A percentile compares a stretch with the other conserved stretches of the same genome.
Conservation (phyloP, 441 rosid species). For the Gossypium schwendimanii region DNA sequence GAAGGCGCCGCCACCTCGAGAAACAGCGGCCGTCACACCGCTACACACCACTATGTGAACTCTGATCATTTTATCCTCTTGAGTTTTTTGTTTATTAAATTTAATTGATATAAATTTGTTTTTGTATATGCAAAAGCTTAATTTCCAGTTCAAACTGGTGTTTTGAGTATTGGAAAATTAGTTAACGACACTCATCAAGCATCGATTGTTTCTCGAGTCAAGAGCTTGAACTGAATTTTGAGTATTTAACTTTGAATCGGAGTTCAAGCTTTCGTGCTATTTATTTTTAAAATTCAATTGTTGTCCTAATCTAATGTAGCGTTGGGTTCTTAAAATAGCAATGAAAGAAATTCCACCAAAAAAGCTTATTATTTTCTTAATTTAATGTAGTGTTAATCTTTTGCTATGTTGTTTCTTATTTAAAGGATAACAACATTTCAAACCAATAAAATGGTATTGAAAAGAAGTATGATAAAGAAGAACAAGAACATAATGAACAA, state of each 20-base stretch:
- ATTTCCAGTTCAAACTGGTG: neutral
- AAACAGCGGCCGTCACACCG: too few relatives aligned
- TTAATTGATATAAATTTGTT: too few relatives aligned
- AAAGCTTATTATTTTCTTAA: neutral
- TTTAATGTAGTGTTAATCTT: neutral
- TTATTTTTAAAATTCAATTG: too few relatives aligned
- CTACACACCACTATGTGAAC: too few relatives aligned
- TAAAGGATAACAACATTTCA: neutral
- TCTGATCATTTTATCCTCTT: too few relatives aligned
- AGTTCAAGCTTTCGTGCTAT: neutral
- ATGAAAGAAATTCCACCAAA: too few relatives aligned
- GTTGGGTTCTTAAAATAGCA: neutral
- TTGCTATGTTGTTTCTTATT: neutral
- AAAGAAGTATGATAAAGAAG: neutral
- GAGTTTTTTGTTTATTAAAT: too few relatives aligned
- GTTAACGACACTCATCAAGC: neutral
- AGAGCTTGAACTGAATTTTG: too few relatives aligned
- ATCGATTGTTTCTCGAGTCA: too few relatives aligned
- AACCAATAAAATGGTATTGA: neutral
- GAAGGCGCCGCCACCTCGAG: too few relatives aligned
- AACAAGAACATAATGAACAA: neutral
- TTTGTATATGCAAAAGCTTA: neutral
- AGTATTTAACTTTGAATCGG: neutral
- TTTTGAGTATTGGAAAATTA: neutral
- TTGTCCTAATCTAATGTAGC: neutral